Evolutionary conservation across 441 rosid species (phyloP).

Genomic region (Dalechampia spathulata): DNA sequence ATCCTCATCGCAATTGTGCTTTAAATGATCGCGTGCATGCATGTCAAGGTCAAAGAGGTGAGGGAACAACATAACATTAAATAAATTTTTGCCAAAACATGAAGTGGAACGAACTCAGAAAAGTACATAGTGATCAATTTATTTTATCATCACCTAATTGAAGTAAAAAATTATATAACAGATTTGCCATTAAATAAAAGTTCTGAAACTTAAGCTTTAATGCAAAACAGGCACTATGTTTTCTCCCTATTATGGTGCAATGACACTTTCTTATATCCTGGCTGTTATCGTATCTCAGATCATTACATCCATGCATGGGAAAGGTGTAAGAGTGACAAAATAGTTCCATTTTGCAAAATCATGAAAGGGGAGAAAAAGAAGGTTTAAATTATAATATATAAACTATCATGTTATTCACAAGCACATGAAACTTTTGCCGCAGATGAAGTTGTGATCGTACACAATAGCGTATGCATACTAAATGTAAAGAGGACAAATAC

Average conservation of each 20-base stretch:
- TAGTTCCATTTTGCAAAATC: background rate
- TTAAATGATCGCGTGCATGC: background rate
- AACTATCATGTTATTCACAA: too few relatives aligned
- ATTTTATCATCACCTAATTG: background rate
- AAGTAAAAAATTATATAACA: background rate
- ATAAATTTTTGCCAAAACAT: background rate
- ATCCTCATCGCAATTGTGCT: background rate
- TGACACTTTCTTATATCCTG: too few relatives aligned
- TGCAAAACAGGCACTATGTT: too few relatives aligned
- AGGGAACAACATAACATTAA: background rate
- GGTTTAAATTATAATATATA: background rate
- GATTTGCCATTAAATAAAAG: background rate
- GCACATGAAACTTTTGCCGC: too few relatives aligned
- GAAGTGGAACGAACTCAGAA: background rate
- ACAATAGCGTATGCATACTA: too few relatives aligned
- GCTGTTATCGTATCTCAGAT: background rate
- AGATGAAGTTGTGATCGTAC: too few relatives aligned
- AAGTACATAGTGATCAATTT: background rate
- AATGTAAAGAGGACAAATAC: conserved; percentile 10
- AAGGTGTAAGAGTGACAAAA: background rate
- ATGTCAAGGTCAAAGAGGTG: background rate
- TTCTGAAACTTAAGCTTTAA: background rate
- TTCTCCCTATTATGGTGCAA: too few relatives aligned
- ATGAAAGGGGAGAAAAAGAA: background rate
- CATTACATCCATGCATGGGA: background rate